These are phyloP conservation scores for Erythrophleum ivorense DNA, from an alignment of 331 rosid species.

Conservation along the genomic window DNA sequence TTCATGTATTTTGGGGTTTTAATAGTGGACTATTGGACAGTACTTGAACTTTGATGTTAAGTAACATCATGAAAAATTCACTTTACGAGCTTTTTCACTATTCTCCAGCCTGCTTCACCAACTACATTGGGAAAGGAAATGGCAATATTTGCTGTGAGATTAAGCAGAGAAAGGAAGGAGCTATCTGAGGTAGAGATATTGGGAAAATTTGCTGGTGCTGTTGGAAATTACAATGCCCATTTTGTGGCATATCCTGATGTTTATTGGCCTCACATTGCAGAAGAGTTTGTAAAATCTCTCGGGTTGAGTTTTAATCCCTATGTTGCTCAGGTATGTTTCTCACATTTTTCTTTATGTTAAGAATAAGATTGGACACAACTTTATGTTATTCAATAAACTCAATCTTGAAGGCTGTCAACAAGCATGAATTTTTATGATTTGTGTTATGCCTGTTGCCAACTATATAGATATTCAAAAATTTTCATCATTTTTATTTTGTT, in stretches of 20 bases:
- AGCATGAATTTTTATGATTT: background rate
- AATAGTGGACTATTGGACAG: slow-evolving; percentile 5
- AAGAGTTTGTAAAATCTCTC: slow-evolving; percentile 74
- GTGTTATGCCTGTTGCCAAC: background rate
- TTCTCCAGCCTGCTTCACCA: slow-evolving; percentile 85
- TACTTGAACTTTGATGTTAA: slow-evolving; percentile 4
- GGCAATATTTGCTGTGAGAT: slow-evolving; percentile 81
- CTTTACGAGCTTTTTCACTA: background rate
- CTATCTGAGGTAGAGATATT: slow-evolving; percentile 66
- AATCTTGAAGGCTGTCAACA: slow-evolving; percentile 2
- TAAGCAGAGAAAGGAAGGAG: slow-evolving; percentile 72
- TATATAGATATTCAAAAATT: background rate
- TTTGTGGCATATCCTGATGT: slow-evolving; percentile 75
- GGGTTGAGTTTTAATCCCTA: slow-evolving; percentile 84
- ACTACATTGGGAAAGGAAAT: slow-evolving; percentile 96
- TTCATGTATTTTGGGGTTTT: slow-evolving; percentile 10
- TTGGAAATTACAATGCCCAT: slow-evolving; percentile 93
- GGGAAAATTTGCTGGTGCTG: slow-evolving; percentile 97
- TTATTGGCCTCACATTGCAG: slow-evolving; percentile 74
- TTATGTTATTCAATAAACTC: slow-evolving; percentile 4
- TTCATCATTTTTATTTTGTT: background rate
- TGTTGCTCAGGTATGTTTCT: slow-evolving; percentile 70
- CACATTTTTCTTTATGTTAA: slow-evolving; percentile 1
- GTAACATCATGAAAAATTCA: background rate
- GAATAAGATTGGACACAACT: background rate